Conservation (phyloP, 2,329 filamentous ascomycete species). For the Fusarium coffeatum region DNA sequence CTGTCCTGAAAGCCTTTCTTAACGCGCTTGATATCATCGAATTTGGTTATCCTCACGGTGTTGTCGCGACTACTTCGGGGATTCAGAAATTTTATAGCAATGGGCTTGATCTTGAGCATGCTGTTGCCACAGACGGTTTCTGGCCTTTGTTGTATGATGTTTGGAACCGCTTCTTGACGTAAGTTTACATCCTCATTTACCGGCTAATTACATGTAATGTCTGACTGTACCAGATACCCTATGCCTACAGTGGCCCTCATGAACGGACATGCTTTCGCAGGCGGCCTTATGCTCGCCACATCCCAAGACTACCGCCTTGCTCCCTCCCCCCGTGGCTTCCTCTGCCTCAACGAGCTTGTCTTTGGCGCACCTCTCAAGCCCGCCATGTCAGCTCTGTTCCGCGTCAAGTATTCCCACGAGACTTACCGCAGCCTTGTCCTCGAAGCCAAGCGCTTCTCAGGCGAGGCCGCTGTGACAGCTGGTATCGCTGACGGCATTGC, state of each 20-base stretch:
- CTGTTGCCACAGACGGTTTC: slow-evolving; percentile 69
- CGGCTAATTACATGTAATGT: not conserved
- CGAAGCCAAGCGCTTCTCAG: slow-evolving; percentile 77
- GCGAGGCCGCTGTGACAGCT: slow-evolving; percentile 69
- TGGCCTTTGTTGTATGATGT: slow-evolving; percentile 72
- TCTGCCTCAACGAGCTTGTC: slow-evolving; percentile 85
- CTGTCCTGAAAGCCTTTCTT: slow-evolving; percentile 74
- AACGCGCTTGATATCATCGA: slow-evolving; percentile 81
- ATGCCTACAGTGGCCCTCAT: slow-evolving; percentile 86
- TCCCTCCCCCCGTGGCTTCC: slow-evolving; percentile 75
- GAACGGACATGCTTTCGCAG: slow-evolving; percentile 85
- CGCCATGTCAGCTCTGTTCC: slow-evolving; percentile 80
- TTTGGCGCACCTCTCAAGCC: slow-evolving; percentile 81
- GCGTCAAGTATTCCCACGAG: slow-evolving; percentile 70
- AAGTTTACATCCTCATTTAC: not conserved
- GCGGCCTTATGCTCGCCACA: slow-evolving; percentile 83
- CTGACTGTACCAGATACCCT: slow-evolving; percentile 62
- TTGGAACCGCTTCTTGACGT: slow-evolving; percentile 68
- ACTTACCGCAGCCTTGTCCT: slow-evolving; percentile 74
- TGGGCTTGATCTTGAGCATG: slow-evolving; percentile 80
- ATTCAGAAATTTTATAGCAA: slow-evolving; percentile 86
- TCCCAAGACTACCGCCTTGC: slow-evolving; percentile 87
- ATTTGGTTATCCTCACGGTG: slow-evolving; percentile 73
- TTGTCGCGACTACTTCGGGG: slow-evolving; percentile 79
- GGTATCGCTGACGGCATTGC: slow-evolving; percentile 78